phyloP scores from a whole-genome alignment of 2,329 filamentous ascomycete species.

The Lachnellula hyalina region DNA sequence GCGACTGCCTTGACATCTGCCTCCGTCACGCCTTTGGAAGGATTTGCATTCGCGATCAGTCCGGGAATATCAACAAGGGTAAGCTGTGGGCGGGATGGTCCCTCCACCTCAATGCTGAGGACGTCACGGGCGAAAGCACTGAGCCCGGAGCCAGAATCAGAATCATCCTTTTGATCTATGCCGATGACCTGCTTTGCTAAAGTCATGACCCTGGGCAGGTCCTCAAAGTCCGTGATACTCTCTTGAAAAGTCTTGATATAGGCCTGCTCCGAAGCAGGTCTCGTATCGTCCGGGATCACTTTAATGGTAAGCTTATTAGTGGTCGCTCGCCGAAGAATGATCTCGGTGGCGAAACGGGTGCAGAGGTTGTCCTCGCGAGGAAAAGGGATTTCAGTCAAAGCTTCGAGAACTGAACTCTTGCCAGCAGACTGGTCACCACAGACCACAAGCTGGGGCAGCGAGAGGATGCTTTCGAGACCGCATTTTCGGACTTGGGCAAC shows the following conservation, averaged over 20 bases:
- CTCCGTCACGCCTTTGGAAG: slow-evolving; percentile 36
- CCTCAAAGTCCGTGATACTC: slow-evolving; percentile 10
- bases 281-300: slow-evolving; percentile 11
- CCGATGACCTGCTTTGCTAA: slow-evolving; percentile 13
- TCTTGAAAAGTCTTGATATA: slow-evolving; percentile 6
- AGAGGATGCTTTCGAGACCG: slow-evolving; percentile 20
- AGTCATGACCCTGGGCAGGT: not conserved
- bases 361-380: slow-evolving; percentile 35
- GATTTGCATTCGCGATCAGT: slow-evolving; percentile 42
- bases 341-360: slow-evolving; percentile 39
- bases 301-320: not conserved
- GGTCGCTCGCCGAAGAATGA: slow-evolving; percentile 16
- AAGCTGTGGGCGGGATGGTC: slow-evolving; percentile 40
- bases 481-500: slow-evolving; percentile 49
- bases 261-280: slow-evolving; percentile 10
- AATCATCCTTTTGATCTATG: slow-evolving; percentile 9
- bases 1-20: slow-evolving; percentile 41
- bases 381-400: slow-evolving; percentile 33
- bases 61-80: slow-evolving; percentile 57
- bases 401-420: slow-evolving; percentile 31
- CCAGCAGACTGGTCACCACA: slow-evolving; percentile 30
- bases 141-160: not conserved
- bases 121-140: slow-evolving; percentile 23
- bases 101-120: slow-evolving; percentile 11
- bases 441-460: slow-evolving; percentile 24